Evolutionary conservation across 768 basidiomycete species (phyloP), one percentile per base, ranked within the genome.

Genomic region (Kwoniella botswanensis): DNA sequence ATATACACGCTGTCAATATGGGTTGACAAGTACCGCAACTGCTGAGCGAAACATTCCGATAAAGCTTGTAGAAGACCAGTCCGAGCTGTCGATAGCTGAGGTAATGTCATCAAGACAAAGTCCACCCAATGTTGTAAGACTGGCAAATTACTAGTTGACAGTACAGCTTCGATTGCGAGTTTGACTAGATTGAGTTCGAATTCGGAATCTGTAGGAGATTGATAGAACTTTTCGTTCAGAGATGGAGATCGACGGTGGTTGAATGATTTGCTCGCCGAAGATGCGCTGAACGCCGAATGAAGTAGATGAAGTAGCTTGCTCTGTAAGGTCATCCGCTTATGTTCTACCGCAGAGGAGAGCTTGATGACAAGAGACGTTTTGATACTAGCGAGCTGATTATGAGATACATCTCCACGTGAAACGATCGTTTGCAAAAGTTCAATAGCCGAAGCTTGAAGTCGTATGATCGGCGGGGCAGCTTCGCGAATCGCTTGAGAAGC

Each of bases 101-200:
- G 90, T 18, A 95, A 85, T 0, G 93, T 92, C 90, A 93, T 92
- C 65, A 96, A 87, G 70, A 98, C 87, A 81, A 99, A 98, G 81
- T 98, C 96, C 29, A 98, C 86, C 96, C 96, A 98, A 76, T 97
- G 93, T 78, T 97, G 95, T 41, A 96, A 82, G 26, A 96, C 88
- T 1, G 93, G 87, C 35, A 90, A 88, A 83, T 96, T 97, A 41
- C 87, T 83, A 11, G 86, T 85, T 4, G 86, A 82, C 12, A 90
- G 85, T 58, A 98, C 89, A 2, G 93, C 96, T 78, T 96, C 93
- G 18, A 91, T 86, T 22, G 98, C 85, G 0, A 91, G 90, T 74
- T 91, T 92, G 0, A 91, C 54, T 93, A 87, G 56, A 15, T 55
- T 52, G 0, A 88, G 76, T 91, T 92, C 61, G 18, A 68, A 70